phyloP scores from a whole-genome alignment of 805 yeast species.

The Hagleromyces aurorensis region DNA sequence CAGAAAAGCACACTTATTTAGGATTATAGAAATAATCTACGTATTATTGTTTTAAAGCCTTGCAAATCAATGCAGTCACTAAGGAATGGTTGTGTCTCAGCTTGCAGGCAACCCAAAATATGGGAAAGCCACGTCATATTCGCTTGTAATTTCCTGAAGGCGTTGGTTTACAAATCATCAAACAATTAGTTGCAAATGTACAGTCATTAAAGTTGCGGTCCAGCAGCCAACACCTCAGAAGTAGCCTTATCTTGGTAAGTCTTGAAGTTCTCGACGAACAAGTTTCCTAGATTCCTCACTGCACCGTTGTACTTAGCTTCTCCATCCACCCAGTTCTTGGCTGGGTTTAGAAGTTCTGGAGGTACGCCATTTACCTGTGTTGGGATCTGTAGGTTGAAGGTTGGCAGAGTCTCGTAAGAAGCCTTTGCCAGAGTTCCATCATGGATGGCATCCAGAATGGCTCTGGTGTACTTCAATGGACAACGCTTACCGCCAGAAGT shows the following conservation, averaged over 20 bases:
- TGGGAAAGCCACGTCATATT: too few species aligned
- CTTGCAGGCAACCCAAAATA: too few species aligned
- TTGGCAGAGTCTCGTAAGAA: constrained; percentile 77
- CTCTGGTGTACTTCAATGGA: constrained; percentile 95
- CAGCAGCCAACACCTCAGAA: constrained; percentile 84
- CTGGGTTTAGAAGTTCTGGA: constrained; percentile 74
- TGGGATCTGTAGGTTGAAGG: constrained; percentile 84
- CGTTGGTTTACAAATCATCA: too few species aligned
- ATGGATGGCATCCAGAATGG: constrained; percentile 90
- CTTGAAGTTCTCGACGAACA: constrained; percentile 81
- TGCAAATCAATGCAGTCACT: too few species aligned
- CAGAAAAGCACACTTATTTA: too few species aligned
- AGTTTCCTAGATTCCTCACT: constrained; percentile 57
- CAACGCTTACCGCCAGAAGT: constrained; percentile 94
- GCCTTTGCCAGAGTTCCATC: constrained; percentile 76
- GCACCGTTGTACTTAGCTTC: constrained; percentile 43
- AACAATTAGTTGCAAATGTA: too few species aligned
- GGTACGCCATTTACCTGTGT: constrained; percentile 72
- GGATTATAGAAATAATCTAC: too few species aligned
- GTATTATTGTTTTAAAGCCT: too few species aligned
- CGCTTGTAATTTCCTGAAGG: too few species aligned
- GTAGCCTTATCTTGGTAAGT: constrained; percentile 80
- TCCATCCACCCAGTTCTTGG: constrained; percentile 68
- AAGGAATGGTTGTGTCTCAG: too few species aligned
- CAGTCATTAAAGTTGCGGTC: constrained; percentile 43